phyloP scores from a whole-genome alignment of 2,329 filamentous ascomycete species.

The Cladosporium phlei region DNA sequence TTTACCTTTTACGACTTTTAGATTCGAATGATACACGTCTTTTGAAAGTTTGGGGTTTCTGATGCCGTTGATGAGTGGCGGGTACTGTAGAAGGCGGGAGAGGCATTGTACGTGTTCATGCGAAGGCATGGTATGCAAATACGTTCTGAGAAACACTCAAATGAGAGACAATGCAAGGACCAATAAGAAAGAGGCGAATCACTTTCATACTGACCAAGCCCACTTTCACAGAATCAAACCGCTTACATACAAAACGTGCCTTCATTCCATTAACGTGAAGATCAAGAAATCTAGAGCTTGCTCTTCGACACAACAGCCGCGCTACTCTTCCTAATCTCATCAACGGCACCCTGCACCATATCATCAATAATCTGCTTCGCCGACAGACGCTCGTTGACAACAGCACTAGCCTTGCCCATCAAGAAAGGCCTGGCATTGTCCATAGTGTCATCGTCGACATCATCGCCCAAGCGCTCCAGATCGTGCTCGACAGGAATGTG shows the following conservation, averaged over 20 bases:
- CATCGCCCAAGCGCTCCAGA: conserved; percentile 70
- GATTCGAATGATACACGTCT: conserved; percentile 11
- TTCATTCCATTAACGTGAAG: neutral
- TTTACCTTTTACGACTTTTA: conserved; percentile 9
- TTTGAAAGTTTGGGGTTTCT: neutral
- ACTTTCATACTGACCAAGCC: neutral
- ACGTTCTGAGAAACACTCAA: too few species aligned
- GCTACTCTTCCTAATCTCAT: conserved; percentile 27
- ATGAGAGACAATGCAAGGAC: too few species aligned
- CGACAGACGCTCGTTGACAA: conserved; percentile 85
- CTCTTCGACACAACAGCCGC: conserved; percentile 30
- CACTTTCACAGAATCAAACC: neutral
- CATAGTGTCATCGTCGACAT: conserved; percentile 72
- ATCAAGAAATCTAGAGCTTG: conserved; percentile 28
- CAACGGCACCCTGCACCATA: conserved; percentile 71
- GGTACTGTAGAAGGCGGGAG: too few species aligned
- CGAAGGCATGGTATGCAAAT: too few species aligned
- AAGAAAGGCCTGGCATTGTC: conserved; percentile 87
- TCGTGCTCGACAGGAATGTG: conserved; percentile 91
- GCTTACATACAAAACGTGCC: conserved; percentile 11
- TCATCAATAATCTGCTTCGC: conserved; percentile 93
- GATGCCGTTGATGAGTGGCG: neutral
- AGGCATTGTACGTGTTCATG: too few species aligned
- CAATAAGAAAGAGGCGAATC: too few species aligned
- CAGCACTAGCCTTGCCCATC: conserved; percentile 95